Percentiles rank a stretch among this genome's conserved stretches.
phyloP scores from a whole-genome alignment of 345 rosid genomes.

The Abelmoschus esculentus region DNA sequence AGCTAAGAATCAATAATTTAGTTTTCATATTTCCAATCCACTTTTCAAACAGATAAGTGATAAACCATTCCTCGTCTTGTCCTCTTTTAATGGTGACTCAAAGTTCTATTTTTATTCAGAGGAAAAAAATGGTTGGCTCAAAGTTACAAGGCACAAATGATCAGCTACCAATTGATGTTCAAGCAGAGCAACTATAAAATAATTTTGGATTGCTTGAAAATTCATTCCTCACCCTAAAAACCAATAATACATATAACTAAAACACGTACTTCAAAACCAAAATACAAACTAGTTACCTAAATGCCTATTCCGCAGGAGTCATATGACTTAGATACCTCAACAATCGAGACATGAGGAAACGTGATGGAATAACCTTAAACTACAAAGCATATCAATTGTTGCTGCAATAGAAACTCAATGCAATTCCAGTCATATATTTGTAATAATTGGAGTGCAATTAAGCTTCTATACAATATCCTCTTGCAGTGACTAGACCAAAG shows the following conservation, averaged over 20 bases:
- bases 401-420: conserved; percentile 11
- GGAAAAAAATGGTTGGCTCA: too few species aligned
- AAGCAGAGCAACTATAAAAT: neutral
- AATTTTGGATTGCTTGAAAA: neutral
- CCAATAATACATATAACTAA: neutral
- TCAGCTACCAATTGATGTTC: neutral
- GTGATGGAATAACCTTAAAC: conserved; percentile 10
- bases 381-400: conserved; percentile 13
- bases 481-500: neutral
- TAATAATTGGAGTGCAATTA: neutral
- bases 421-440: conserved; percentile 4
- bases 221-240: neutral
- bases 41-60: neutral
- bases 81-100: neutral
- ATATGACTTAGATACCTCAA: conserved; percentile 2
- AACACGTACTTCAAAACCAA: neutral
- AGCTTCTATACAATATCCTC: neutral
- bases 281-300: neutral
- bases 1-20: neutral
- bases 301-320: neutral
- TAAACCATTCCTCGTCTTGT: neutral
- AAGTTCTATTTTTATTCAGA: too few species aligned
- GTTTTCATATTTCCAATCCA: neutral
- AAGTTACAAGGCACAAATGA: neutral
- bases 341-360: neutral